Evolutionary conservation across 129 eudicot species (phyloP), one percentile per base, ranked within the genome.

Genomic region (Lonicera japonica): DNA sequence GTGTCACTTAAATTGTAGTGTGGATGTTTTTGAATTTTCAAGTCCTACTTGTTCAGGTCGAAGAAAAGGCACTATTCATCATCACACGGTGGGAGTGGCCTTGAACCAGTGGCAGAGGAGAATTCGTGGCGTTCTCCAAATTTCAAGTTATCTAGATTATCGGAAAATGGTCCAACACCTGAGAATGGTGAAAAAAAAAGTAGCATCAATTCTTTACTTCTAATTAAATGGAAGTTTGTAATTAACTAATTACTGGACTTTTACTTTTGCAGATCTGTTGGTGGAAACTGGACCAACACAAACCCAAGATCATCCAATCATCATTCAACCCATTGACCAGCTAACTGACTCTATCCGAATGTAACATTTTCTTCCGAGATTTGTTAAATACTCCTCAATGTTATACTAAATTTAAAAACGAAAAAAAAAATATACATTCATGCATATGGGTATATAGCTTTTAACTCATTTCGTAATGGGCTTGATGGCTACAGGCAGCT

Each of bases 241-340:
- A 19, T 25, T 16, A 16, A 14, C 43, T 54, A 29, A 5, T 12
- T 50, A 64, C 11, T 63, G 45, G 5, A 47, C 43, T 29, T 36
- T 48, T 60, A 18, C 65, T 66, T 64, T 52, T 67, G 71, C 83
- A 88, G 88, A 81, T 58, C 56, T 76, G n/a, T 13, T 86, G 79
- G 75, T 82, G 21, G 91, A 89, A 80, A 86, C 95, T 29, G 95
- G 86, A 73, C 88, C 88, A 47, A 85, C 97, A 54, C 97, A 82
- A 76, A 86, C 90, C 45, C 97, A 78, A 64, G 75, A 77, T 29
- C 67, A 40, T 70, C 74, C 79, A 9, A 47, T 67, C 11, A 55
- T 70, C 38, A 72, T 72, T 66, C 86, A 86, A 64, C 80, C 80
- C n/a, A 12, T 70, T 21, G 95, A 89, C 61, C 75, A 75, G 38